A percentile compares a stretch with the other conserved stretches of the same genome.
These are phyloP conservation scores for Exophiala xenobiotica DNA, from an alignment of 2,329 filamentous ascomycete genomes.

Conservation along the genomic window DNA sequence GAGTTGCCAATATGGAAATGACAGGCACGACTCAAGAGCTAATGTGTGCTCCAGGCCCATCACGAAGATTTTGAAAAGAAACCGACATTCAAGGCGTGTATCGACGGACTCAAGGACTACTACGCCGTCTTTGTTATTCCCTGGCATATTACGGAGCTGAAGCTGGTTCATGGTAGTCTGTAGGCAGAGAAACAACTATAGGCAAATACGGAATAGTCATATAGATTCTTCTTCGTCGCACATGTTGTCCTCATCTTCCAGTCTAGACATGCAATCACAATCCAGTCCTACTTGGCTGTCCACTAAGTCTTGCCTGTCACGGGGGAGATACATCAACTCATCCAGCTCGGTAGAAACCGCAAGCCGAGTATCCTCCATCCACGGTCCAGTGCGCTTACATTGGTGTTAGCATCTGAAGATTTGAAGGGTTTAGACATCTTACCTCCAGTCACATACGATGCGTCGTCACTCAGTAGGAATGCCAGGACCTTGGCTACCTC, in stretches of 20 bases:
- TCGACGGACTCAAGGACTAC: constrained; percentile 21
- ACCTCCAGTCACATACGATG: constrained; percentile 49
- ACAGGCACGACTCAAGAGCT: not conserved
- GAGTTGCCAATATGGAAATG: not conserved
- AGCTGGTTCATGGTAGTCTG: constrained; percentile 2
- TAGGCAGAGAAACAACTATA: not conserved
- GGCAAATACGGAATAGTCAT: not conserved
- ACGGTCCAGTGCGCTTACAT: constrained; percentile 17
- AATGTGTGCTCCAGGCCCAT: constrained; percentile 8
- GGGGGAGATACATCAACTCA: constrained; percentile 1
- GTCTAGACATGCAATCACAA: not conserved
- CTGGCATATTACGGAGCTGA: constrained; percentile 17
- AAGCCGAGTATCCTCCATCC: constrained; percentile 18
- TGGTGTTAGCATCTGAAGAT: not conserved
- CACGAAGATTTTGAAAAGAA: constrained; percentile 22
- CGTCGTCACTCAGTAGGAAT: constrained; percentile 49
- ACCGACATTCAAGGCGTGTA: constrained; percentile 13
- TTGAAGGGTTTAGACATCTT: not conserved
- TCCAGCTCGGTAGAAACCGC: constrained; percentile 18
- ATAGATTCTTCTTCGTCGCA: not conserved
- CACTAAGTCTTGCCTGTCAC: too few species aligned
- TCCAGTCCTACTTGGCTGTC: not conserved
- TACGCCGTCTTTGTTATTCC: constrained; percentile 20
- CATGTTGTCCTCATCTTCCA: not conserved
- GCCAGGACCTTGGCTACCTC: constrained; percentile 46